Conservation (phyloP, 371 early-diverging fungal species). For the Gilbertella persicaria region DNA sequence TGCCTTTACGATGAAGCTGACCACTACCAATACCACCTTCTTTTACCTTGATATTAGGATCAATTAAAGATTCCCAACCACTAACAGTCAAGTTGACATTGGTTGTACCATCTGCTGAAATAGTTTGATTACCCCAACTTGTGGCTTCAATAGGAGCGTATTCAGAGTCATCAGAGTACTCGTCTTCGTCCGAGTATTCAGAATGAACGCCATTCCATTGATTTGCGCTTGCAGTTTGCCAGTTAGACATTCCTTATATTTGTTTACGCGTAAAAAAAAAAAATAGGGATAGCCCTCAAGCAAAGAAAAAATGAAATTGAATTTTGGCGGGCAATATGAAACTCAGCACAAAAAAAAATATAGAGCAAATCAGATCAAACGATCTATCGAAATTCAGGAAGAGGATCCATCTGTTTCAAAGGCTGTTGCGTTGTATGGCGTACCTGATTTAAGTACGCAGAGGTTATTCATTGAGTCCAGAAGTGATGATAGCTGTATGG, state of each 20-base stretch:
- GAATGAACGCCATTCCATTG: not conserved
- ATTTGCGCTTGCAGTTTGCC: too few species aligned
- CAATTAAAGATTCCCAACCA: constrained; percentile 45
- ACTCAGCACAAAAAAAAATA: too few species aligned
- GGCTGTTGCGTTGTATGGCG: too few species aligned
- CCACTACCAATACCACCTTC: constrained; percentile 46
- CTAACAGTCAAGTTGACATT: constrained; percentile 27
- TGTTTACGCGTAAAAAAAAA: not conserved
- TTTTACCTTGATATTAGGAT: constrained; percentile 40
- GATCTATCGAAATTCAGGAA: too few species aligned
- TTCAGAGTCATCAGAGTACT: not conserved
- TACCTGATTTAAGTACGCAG: too few species aligned
- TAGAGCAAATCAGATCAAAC: too few species aligned
- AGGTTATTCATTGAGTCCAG: too few species aligned
- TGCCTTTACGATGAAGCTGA: constrained; percentile 47
- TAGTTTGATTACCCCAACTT: not conserved
- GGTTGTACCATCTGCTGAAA: constrained; percentile 18
- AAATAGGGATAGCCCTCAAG: not conserved
- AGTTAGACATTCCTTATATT: not conserved
- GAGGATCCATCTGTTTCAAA: too few species aligned
- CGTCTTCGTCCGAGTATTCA: not conserved
- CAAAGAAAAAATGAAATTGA: not conserved
- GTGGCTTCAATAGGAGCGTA: constrained; percentile 1
- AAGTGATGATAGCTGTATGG: too few species aligned
- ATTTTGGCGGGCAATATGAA: too few species aligned